Percentiles rank a stretch among this genome's conserved stretches.
Conservation (phyloP, 2,329 filamentous ascomycete genomes). For the Talaromyces piceae region DNA sequence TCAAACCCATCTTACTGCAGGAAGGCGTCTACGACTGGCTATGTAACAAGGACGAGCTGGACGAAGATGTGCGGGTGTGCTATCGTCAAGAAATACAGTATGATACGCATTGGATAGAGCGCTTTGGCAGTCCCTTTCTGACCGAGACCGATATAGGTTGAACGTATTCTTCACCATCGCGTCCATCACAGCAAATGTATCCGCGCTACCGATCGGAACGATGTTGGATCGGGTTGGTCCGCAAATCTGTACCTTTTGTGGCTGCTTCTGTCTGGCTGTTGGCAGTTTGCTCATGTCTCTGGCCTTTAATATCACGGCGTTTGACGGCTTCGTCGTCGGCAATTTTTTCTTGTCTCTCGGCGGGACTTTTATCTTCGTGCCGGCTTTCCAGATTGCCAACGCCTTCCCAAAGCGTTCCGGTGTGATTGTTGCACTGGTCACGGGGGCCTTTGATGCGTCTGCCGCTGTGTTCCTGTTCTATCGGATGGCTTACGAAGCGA, state of each 20-base stretch:
- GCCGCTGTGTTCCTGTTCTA: conserved; percentile 72
- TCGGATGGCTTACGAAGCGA: conserved; percentile 60
- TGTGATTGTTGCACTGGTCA: conserved; percentile 67
- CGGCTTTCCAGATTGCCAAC: conserved; percentile 75
- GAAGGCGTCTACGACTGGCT: conserved; percentile 63
- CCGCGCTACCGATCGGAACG: conserved; percentile 73
- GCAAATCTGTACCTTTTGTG: conserved; percentile 65
- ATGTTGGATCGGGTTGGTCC: conserved; percentile 78
- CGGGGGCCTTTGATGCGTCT: conserved; percentile 75
- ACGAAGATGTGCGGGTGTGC: conserved; percentile 44
- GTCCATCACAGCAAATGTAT: conserved; percentile 80
- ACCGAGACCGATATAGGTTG: conserved; percentile 32
- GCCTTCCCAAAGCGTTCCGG: conserved; percentile 70
- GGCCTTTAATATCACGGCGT: conserved; percentile 49
- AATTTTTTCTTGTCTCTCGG: conserved; percentile 70
- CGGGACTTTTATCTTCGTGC: conserved; percentile 73
- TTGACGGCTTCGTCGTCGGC: conserved; percentile 67
- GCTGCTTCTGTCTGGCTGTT: conserved; percentile 56
- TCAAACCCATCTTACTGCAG: conserved; percentile 71
- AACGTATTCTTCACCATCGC: conserved; percentile 91
- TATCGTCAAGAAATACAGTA: conserved; percentile 50
- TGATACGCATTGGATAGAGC: too few species aligned
- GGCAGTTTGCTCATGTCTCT: conserved; percentile 68
- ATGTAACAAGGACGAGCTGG: conserved; percentile 49
- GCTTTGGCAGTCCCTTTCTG: background rate